Evolutionary conservation across 164 flowering plant species (phyloP), one percentile per base, ranked within the genome.

Genomic region (Kalanchoe fedtschenkoi): DNA sequence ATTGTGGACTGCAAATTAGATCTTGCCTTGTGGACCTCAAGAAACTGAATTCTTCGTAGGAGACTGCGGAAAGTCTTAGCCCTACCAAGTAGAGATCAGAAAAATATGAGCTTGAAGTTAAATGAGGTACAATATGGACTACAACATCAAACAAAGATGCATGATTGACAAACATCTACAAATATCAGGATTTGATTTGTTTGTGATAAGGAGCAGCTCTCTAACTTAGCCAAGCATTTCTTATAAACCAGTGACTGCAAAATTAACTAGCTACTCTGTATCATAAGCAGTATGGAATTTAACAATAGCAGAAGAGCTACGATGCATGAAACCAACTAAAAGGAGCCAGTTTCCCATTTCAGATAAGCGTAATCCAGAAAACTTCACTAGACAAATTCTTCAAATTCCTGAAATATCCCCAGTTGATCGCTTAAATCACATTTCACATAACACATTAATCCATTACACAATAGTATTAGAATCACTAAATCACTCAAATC

Each of bases 31-130:
- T 72, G 77, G 62, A 77, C 70, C 65, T 81, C 83, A 44, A 75
- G 72, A 70, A 77, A 72, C 69, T 68, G 79, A 33, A 85, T 66
- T 75, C 79, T 78, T 71, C 77, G 81, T 39, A 80, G 76, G 38
- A 85, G 79, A 59, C 79, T 71, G 68, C 74, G 66, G 74, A 81
- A 85, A 54, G 65, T 77, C 64, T 80, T 83, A 57, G 85, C 82
- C 86, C 91, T 85, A 66, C 66, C 64, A 63, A 62, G 63, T 47
- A 17, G 61, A 38, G 8, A 28, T 24, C 55, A 62, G 28, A 38
- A 42, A 62, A 62, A 29, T 15, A 39, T 58, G 41, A 35, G 44
- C 34, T 46, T 11, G 44, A 28, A 62, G 54, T 26, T 38, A 14
- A 53, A 38, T 11, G 32, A 38, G 32, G 29, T 62, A 46, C 58